These are phyloP conservation scores for Neoascochyta sp. DNA, from an alignment of 2,329 filamentous ascomycete species.

Conservation along the genomic window DNA sequence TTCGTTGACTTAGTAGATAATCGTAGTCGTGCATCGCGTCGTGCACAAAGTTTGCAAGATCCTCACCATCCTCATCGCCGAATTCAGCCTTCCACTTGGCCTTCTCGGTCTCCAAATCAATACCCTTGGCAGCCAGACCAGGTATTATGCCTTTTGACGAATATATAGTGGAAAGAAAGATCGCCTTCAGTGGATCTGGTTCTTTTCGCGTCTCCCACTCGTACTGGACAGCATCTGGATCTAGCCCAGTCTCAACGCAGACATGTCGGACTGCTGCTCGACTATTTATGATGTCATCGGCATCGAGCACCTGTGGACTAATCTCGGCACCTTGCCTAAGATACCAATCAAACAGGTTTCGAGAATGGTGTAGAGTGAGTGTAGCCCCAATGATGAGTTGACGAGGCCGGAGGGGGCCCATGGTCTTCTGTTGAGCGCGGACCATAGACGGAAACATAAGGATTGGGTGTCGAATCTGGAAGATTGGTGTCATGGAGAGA, in stretches of 20 bases:
- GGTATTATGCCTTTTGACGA: conserved; percentile 9
- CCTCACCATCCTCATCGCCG: conserved; percentile 6
- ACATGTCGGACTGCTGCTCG: conserved; percentile 7
- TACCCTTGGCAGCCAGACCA: conserved; percentile 3
- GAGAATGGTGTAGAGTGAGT: conserved; percentile 2
- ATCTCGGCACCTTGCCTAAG: background rate
- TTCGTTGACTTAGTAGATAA: conserved; percentile 6
- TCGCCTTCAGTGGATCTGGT: conserved; percentile 3
- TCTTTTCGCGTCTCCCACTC: conserved; percentile 10
- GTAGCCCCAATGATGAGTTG: background rate
- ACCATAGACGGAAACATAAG: conserved; percentile 16
- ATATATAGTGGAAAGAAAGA: conserved; percentile 7
- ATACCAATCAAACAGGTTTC: conserved; percentile 14
- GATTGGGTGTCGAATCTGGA: conserved; percentile 15
- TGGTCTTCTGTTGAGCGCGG: conserved; percentile 4
- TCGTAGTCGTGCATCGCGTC: conserved; percentile 14
- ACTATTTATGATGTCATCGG: conserved; percentile 15
- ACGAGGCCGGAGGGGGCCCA: background rate
- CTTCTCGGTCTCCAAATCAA: conserved; percentile 9
- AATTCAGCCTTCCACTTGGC: conserved; percentile 12
- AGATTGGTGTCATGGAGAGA: conserved; percentile 11
- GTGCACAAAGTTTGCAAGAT: conserved; percentile 4
- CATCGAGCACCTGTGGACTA: conserved; percentile 11
- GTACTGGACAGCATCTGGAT: conserved; percentile 11
- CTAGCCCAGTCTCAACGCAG: conserved; percentile 7